Evolutionary conservation across 495 filamentous ascomycete genomes (phyloP).

Genomic region (Massariosphaeria phaeospora): DNA sequence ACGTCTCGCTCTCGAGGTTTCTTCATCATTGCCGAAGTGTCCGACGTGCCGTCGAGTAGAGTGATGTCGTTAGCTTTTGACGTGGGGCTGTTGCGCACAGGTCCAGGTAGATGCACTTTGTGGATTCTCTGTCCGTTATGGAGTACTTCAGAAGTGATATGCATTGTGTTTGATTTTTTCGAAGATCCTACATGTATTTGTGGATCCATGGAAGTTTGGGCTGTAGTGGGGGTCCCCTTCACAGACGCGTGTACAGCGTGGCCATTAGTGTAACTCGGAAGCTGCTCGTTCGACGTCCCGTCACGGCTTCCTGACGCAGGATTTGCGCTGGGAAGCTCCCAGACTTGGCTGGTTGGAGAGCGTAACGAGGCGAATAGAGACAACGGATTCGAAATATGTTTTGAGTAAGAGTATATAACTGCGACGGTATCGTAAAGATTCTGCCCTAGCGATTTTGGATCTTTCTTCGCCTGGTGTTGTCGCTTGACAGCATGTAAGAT

Average conservation of each 20-base stretch:
- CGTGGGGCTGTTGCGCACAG: not conserved
- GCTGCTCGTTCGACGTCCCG: not conserved
- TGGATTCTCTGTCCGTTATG: conserved; percentile 15
- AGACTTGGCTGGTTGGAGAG: not conserved
- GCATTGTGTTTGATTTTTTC: not conserved
- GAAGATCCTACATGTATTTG: not conserved
- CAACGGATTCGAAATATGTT: conserved; percentile 15
- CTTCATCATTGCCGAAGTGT: not conserved
- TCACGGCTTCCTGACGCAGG: not conserved
- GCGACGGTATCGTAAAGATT: conserved; percentile 27
- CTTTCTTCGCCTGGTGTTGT: conserved; percentile 26
- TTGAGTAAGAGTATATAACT: conserved; percentile 28
- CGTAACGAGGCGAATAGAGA: conserved; percentile 15
- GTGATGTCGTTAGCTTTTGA: not conserved
- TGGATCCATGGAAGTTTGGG: not conserved
- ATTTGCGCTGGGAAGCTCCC: not conserved
- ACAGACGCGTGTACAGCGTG: conserved; percentile 4
- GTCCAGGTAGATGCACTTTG: not conserved
- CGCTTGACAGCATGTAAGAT: not conserved
- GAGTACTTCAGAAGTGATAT: not conserved
- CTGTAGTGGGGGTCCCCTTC: not conserved
- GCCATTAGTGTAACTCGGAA: not conserved
- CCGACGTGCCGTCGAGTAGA: conserved; percentile 9
- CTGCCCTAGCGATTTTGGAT: conserved; percentile 26
- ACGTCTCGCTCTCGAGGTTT: not conserved